phyloP scores from a whole-genome alignment of 2,329 filamentous ascomycete genomes.

The Xylaria sp. region DNA sequence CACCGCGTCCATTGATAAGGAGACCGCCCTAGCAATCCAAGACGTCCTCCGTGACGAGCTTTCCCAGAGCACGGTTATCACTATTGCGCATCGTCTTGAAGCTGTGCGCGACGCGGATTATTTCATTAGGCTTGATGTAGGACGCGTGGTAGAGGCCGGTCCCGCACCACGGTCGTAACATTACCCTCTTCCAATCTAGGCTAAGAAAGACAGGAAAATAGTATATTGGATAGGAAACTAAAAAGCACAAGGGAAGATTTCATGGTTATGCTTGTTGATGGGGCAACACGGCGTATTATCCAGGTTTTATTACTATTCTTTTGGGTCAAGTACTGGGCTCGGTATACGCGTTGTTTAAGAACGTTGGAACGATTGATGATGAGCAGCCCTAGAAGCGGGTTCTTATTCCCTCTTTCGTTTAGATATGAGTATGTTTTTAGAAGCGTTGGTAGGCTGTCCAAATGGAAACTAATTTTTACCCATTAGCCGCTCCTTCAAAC shows the following conservation, averaged over 20 bases:
- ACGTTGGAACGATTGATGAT: background rate
- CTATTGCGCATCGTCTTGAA: conserved; percentile 73
- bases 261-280: background rate
- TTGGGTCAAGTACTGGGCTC: background rate
- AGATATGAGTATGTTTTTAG: background rate
- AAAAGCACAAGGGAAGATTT: too few species aligned
- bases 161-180: conserved; percentile 44
- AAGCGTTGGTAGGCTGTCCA: background rate
- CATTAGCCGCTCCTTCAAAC: background rate
- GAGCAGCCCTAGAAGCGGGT: background rate
- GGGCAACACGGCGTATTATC: background rate
- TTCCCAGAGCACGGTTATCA: conserved; percentile 68
- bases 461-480: background rate
- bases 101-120: conserved; percentile 70
- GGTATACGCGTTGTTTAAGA: background rate
- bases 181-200: background rate
- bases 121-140: conserved; percentile 64
- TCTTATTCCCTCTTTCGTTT: background rate
- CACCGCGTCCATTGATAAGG: conserved; percentile 70
- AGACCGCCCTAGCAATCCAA: conserved; percentile 69
- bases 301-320: background rate
- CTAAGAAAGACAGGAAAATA: background rate
- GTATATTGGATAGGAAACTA: too few species aligned
- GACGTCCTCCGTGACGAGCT: conserved; percentile 67
- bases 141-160: conserved; percentile 62